These are phyloP conservation scores for Annulohypoxylon maeteangense DNA, from an alignment of 495 filamentous ascomycete species.

Conservation along the genomic window DNA sequence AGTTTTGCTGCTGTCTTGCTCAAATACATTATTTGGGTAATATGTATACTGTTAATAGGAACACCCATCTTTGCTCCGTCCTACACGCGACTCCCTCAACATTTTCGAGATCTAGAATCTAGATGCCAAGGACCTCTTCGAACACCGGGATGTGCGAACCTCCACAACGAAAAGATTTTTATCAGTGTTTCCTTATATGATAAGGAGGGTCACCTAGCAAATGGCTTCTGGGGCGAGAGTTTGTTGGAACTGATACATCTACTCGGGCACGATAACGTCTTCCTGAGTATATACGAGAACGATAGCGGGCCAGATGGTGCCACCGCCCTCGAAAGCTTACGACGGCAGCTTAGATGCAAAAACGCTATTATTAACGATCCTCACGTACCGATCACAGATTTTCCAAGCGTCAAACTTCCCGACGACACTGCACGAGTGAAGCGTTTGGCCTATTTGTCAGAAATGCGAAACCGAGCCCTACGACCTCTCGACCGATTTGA, in stretches of 20 bases:
- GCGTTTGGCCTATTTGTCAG: conserved; percentile 80
- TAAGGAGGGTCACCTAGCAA: conserved; percentile 61
- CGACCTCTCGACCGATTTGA: conserved; percentile 64
- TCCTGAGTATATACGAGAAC: conserved; percentile 76
- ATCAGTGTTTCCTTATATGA: conserved; percentile 82
- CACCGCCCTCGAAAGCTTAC: conserved; percentile 55
- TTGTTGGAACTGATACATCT: conserved; percentile 71
- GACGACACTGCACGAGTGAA: conserved; percentile 71
- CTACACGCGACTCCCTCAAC: conserved; percentile 61
- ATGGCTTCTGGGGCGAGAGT: conserved; percentile 72
- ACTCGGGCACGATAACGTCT: conserved; percentile 65
- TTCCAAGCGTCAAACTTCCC: conserved; percentile 69
- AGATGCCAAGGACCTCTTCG: conserved; percentile 38
- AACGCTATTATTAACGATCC: conserved; percentile 64
- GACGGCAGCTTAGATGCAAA: conserved; percentile 55
- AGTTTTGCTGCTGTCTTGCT: conserved; percentile 11
- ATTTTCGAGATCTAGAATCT: conserved; percentile 55
- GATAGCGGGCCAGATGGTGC: conserved; percentile 64
- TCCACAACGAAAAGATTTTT: conserved; percentile 73
- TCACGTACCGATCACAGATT: conserved; percentile 60
- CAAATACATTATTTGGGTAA: conserved; percentile 24
- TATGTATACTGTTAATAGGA: conserved; percentile 50
- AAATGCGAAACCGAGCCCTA: conserved; percentile 79
- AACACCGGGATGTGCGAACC: conserved; percentile 68
- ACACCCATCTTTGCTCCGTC: conserved; percentile 68